phyloP scores from a whole-genome alignment of 192 early-diverging fungal species.

The Entophlyctis luteolus region DNA sequence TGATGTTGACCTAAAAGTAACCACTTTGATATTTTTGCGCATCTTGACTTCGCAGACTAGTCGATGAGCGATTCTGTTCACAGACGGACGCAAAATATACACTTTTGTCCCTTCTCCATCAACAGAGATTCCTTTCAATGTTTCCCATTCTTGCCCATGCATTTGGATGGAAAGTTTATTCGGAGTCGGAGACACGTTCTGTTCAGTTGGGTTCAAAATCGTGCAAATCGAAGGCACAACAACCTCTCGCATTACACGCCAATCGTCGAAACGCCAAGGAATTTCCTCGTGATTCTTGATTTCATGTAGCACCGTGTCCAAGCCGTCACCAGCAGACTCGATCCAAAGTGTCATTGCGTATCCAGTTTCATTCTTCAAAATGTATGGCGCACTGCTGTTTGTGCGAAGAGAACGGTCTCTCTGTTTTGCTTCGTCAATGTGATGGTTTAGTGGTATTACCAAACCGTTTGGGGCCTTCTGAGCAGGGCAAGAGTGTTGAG shows the following conservation, averaged over 20 bases:
- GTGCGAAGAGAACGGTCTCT: conserved; percentile 15
- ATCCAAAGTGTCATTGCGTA: conserved; percentile 88
- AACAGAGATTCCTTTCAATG: conserved; percentile 79
- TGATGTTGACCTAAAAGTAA: conserved; percentile 82
- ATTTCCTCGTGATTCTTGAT: conserved; percentile 70
- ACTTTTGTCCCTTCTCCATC: conserved; percentile 82
- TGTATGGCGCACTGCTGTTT: conserved; percentile 67
- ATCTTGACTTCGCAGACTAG: conserved; percentile 85
- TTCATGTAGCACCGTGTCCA: conserved; percentile 66
- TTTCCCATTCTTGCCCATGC: conserved; percentile 84
- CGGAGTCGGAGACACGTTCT: conserved; percentile 47
- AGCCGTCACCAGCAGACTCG: conserved; percentile 40
- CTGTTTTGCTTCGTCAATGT: too few relatives aligned
- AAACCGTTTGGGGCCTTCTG: conserved; percentile 8
- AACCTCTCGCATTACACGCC: conserved; percentile 86
- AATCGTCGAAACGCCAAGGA: conserved; percentile 96
- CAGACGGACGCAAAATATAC: conserved; percentile 76
- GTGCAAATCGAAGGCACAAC: not conserved
- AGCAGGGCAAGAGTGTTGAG: conserved; percentile 32
- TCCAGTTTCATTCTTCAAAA: conserved; percentile 86
- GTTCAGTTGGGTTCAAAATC: not conserved
- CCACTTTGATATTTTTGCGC: conserved; percentile 84
- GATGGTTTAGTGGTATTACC: too few relatives aligned
- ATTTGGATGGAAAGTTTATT: conserved; percentile 85
- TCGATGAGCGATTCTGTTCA: conserved; percentile 74